A percentile compares a stretch with the other conserved stretches of the same genome.
These are phyloP conservation scores for Moesziomyces globuligerus DNA, from an alignment of 1,284 basidiomycete species.

Conservation along the genomic window DNA sequence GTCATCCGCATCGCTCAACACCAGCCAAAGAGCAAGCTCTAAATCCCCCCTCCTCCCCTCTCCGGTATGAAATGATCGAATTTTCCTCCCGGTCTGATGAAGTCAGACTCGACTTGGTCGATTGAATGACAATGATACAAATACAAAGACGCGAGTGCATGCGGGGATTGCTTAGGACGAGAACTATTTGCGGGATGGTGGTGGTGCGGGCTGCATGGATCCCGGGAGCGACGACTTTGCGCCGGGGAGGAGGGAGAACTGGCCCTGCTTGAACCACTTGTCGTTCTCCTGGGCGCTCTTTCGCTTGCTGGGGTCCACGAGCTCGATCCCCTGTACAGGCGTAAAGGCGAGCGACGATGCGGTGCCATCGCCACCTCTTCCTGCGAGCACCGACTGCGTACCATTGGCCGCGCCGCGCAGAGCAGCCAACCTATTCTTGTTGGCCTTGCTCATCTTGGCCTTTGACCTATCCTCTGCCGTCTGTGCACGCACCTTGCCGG, in stretches of 20 bases:
- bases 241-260: conserved; percentile 62
- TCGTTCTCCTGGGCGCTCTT: conserved; percentile 65
- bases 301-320: conserved; percentile 67
- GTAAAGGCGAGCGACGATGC: conserved; percentile 93
- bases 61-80: too few relatives aligned
- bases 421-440: conserved; percentile 78
- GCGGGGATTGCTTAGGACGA: conserved; percentile 3
- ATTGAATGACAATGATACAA: conserved; percentile 9
- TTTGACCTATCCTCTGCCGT: conserved; percentile 85
- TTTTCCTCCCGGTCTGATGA: background rate
- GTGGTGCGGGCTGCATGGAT: conserved; percentile 33
- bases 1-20: conserved; percentile 41
- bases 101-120: background rate
- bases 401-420: conserved; percentile 43
- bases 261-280: conserved; percentile 68
- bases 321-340: conserved; percentile 81
- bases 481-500: conserved; percentile 87
- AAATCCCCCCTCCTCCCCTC: too few relatives aligned
- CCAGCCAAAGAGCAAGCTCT: conserved; percentile 29
- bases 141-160: conserved; percentile 25
- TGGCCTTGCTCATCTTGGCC: conserved; percentile 95
- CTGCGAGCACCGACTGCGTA: conserved; percentile 71
- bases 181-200: too few relatives aligned
- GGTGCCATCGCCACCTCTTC: conserved; percentile 72
- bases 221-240: conserved; percentile 25